phyloP scores from a whole-genome alignment of 148 eudicot species.

The Chenopodium quinoa region DNA sequence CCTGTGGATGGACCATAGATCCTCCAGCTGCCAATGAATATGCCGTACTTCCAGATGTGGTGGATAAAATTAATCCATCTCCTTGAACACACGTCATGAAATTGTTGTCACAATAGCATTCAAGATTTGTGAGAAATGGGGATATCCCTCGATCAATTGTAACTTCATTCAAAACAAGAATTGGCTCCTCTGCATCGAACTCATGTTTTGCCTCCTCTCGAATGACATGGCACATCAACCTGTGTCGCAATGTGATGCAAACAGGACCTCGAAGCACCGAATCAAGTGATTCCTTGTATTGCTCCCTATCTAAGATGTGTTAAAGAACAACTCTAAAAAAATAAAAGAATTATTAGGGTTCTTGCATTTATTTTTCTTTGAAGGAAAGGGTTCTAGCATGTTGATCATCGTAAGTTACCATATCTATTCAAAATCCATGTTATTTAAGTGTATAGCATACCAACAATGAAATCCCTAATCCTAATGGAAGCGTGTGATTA shows the following conservation, averaged over 20 bases:
- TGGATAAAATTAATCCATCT: constrained; percentile 88
- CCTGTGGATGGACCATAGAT: constrained; percentile 99
- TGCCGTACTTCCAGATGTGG: constrained; percentile 97
- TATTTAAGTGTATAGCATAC: too few relatives aligned
- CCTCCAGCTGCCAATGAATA: constrained; percentile 99
- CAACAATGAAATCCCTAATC: too few relatives aligned
- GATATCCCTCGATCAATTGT: constrained; percentile 96
- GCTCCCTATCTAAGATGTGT: constrained; percentile 74
- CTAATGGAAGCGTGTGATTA: too few relatives aligned
- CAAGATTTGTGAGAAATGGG: constrained; percentile 85
- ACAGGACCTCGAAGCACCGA: constrained; percentile 76
- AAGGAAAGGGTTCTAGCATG: background rate
- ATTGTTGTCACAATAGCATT: constrained; percentile 84
- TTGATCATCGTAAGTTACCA: too few relatives aligned
- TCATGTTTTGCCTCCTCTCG: constrained; percentile 72
- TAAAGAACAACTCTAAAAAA: constrained; percentile 37
- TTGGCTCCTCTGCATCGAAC: constrained; percentile 70
- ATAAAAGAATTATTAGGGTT: background rate
- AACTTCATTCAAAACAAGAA: constrained; percentile 87
- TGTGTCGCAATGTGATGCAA: constrained; percentile 82
- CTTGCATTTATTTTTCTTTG: background rate
- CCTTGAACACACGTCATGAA: constrained; percentile 97
- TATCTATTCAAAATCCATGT: too few relatives aligned
- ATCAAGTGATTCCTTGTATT: constrained; percentile 67
- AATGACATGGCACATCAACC: constrained; percentile 79